phyloP scores from a whole-genome alignment of 352 stramenopile species.

The Pythium grandisporangium region DNA sequence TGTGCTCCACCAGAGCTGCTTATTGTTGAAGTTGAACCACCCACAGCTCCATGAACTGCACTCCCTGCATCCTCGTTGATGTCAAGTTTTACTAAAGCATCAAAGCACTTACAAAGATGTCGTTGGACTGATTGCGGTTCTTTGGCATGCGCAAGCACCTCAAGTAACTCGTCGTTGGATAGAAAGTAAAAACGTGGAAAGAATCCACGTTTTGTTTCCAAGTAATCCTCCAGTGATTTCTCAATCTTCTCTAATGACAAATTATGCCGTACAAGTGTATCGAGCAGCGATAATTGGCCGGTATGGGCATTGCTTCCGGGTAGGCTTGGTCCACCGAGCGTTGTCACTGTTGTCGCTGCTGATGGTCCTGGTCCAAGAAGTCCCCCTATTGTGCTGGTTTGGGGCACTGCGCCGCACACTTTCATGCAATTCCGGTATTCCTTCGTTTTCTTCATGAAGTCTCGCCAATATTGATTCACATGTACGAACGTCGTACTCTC shows the following conservation, averaged over 20 bases:
- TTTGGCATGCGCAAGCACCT: slow-evolving; percentile 75
- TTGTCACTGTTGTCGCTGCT: no score
- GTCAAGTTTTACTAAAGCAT: slow-evolving; percentile 69
- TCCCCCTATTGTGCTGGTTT: slow-evolving; percentile 2
- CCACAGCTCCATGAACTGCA: slow-evolving; percentile 7
- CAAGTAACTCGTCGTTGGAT: slow-evolving; percentile 79
- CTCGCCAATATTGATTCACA: slow-evolving; percentile 78
- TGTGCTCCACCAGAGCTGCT: slow-evolving; percentile 13
- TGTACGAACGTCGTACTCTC: slow-evolving; percentile 46
- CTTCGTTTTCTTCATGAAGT: slow-evolving; percentile 53
- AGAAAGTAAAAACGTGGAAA: slow-evolving; percentile 88
- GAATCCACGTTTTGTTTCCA: slow-evolving; percentile 74
- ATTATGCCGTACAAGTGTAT: slow-evolving; percentile 65
- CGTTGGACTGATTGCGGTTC: slow-evolving; percentile 72
- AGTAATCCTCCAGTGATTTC: slow-evolving; percentile 76
- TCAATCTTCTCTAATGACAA: slow-evolving; percentile 57
- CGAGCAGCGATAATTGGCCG: slow-evolving; percentile 23
- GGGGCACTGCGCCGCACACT: slow-evolving; percentile 28
- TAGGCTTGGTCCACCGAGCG: not conserved
- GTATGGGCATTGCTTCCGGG: slow-evolving; percentile 5
- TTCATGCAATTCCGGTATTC: slow-evolving; percentile 63
- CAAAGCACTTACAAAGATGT: slow-evolving; percentile 81
- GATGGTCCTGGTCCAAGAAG: no score
- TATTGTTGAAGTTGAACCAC: not conserved
- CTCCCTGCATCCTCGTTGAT: slow-evolving; percentile 30